These are phyloP conservation scores for Ogataea parapolymorpha DNA, from an alignment of 805 yeast species.

Conservation along the genomic window DNA sequence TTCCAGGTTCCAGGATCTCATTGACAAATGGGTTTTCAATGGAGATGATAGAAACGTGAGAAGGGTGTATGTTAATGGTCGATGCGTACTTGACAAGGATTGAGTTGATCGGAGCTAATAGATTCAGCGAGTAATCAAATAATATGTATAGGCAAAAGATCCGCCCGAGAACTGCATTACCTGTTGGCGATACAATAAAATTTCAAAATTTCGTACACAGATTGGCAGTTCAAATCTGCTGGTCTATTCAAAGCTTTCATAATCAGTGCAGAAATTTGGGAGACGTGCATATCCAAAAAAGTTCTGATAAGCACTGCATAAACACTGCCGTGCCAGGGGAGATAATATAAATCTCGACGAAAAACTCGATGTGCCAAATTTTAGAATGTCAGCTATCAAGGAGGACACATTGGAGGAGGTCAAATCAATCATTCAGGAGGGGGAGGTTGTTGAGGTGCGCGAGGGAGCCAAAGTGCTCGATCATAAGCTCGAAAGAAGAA, in stretches of 20 bases:
- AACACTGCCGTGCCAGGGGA: neutral
- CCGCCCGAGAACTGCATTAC: too few species aligned
- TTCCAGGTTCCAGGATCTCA: slow-evolving; percentile 44
- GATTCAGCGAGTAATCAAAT: too few species aligned
- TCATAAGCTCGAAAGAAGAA: slow-evolving; percentile 25
- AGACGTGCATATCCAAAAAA: neutral
- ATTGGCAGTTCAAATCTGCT: too few species aligned
- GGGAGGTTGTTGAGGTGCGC: neutral
- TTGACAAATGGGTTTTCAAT: slow-evolving; percentile 81
- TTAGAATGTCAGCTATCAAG: neutral
- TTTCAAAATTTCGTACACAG: too few species aligned
- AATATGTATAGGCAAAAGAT: neutral
- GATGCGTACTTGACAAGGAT: slow-evolving; percentile 48
- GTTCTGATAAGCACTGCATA: neutral
- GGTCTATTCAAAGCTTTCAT: too few species aligned
- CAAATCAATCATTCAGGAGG: neutral
- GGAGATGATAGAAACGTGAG: slow-evolving; percentile 87
- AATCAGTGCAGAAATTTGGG: neutral
- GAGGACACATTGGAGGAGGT: neutral
- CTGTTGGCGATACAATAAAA: too few species aligned
- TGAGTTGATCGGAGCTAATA: too few species aligned
- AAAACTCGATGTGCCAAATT: neutral
- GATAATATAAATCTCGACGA: neutral
- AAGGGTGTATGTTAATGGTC: slow-evolving; percentile 78
- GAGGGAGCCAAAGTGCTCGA: slow-evolving; percentile 1